Conservation (phyloP, 108 stramenopile genomes). For the Fistulifera solaris region DNA sequence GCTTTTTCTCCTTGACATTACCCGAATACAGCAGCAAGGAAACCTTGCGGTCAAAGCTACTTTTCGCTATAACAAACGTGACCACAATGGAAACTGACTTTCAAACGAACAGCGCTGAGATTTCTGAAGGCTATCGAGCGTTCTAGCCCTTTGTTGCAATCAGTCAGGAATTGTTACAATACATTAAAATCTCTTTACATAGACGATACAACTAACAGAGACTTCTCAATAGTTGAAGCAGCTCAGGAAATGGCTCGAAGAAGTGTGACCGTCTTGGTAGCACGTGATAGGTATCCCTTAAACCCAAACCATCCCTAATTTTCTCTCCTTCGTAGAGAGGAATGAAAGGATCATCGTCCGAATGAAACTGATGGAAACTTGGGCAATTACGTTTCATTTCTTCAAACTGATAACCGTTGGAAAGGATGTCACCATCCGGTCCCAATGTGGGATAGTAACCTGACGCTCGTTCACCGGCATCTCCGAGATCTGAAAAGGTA, state of each 20-base stretch:
- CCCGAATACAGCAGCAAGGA: slow-evolving; percentile 84
- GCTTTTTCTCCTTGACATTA: slow-evolving; percentile 92
- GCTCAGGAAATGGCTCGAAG: slow-evolving; percentile 44
- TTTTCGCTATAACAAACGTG: slow-evolving; percentile 91
- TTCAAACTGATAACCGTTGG: slow-evolving; percentile 46
- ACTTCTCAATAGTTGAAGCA: slow-evolving; percentile 1
- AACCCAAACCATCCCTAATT: slow-evolving; percentile 45
- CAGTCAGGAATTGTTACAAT: no score
- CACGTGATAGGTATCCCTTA: slow-evolving; percentile 43
- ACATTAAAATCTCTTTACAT: no score
- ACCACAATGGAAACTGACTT: slow-evolving; percentile 97
- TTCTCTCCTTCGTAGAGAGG: slow-evolving; percentile 42
- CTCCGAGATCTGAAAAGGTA: slow-evolving; percentile 58
- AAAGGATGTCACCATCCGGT: slow-evolving; percentile 14
- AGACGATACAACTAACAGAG: no score
- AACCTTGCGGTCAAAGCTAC: slow-evolving; percentile 70
- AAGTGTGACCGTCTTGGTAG: slow-evolving; percentile 58
- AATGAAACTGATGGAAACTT: slow-evolving; percentile 60
- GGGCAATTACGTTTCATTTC: slow-evolving; percentile 45
- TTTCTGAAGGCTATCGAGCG: slow-evolving; percentile 74
- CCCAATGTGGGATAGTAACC: slow-evolving; percentile 54
- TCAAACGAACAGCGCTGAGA: slow-evolving; percentile 80
- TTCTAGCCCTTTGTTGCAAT: no score
- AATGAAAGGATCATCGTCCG: slow-evolving; percentile 68
- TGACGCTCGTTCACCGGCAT: slow-evolving; percentile 57